Base-by-base conservation (phyloP, 2,329 filamentous ascomycete species). In the Penicillium sp. region DNA sequence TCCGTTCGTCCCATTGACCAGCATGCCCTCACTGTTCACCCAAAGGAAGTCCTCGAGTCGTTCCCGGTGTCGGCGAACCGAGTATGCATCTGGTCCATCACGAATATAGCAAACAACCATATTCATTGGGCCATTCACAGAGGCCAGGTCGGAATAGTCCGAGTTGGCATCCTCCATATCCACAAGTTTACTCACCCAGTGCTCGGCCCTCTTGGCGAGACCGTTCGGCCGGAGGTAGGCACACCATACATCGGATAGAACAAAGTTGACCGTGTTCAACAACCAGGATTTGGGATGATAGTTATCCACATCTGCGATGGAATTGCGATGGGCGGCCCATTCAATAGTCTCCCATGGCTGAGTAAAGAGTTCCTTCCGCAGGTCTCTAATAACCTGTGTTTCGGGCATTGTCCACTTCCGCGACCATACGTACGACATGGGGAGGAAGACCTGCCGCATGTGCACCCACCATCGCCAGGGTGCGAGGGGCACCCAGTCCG, bases 401-500 rank as follows among this genome's bases (percentile, higher is more conserved):
- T 91, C 84, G 17, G 91, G 90, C 67, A 90, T 90, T 31, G 84
- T 85, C 88, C 92, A 97, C 66, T 84, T 84, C 80, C 90, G 92
- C 0, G 93, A 96, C 82, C 91, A 97, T 45, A 98, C 78, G 73
- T 91, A 97, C 0, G 90, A 88, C 92, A 98, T 97, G 5, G 93
- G 90, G 53, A 97, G 76, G 71, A 94, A 97, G n/a, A 99, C 93
- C 78, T 91, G 88, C 15, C 95, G 92, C 77, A 97, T 97, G 71
- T 99, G 95, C 71, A 98, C 91, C 94, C 93, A 97, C 93, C 94
- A 97, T 67, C 92, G 84, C 92, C 92, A 96, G 0, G 94, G 93
- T 5, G 92, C 88, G 72, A 97, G 85, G 0, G 93, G 93, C 3
- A 92, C 85, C 92, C 92, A 97, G 75, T 97, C 91, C 0, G 93